Evolutionary conservation across 305 asterid genomes (phyloP).

Genomic region (Fraxinus floribunda): DNA sequence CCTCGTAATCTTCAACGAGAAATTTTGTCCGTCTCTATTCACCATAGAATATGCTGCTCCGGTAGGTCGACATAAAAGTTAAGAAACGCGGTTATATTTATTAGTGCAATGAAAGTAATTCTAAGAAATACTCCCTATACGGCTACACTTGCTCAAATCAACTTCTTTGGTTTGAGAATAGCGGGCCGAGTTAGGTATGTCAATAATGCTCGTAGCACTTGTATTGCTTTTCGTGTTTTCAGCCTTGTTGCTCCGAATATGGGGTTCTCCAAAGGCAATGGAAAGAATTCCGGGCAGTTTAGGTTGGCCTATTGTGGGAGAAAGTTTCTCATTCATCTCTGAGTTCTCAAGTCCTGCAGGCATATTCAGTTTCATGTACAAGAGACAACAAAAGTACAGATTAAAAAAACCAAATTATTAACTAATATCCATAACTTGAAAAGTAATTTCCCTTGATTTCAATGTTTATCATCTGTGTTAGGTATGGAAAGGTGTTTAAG

Average conservation of each 20-base stretch:
- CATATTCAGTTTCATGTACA: constrained; percentile 67
- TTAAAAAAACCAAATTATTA: not conserved
- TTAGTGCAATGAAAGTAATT: not conserved
- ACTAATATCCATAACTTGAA: not conserved
- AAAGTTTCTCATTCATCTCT: constrained; percentile 62
- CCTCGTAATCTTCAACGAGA: constrained; percentile 19
- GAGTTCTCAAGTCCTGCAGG: constrained; percentile 78
- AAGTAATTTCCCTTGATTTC: constrained; percentile 3
- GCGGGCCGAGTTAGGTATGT: constrained; percentile 20
- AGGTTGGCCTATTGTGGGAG: constrained; percentile 81
- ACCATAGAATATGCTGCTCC: not conserved
- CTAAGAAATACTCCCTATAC: not conserved
- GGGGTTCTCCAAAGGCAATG: constrained; percentile 57
- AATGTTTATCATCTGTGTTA: constrained; percentile 14
- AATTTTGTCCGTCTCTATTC: not conserved
- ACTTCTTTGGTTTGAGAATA: not conserved
- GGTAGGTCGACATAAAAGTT: not conserved
- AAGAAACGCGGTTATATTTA: not conserved
- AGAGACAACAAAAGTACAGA: constrained; percentile 63
- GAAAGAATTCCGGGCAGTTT: constrained; percentile 65
- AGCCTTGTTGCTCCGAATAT: constrained; percentile 35
- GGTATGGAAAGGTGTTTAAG: constrained; percentile 83
- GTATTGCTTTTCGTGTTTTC: constrained; percentile 36
- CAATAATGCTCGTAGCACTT: constrained; percentile 28
- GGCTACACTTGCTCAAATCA: not conserved